Evolutionary conservation across 345 rosid species (phyloP).

Genomic region (Rhizophora apiculata): DNA sequence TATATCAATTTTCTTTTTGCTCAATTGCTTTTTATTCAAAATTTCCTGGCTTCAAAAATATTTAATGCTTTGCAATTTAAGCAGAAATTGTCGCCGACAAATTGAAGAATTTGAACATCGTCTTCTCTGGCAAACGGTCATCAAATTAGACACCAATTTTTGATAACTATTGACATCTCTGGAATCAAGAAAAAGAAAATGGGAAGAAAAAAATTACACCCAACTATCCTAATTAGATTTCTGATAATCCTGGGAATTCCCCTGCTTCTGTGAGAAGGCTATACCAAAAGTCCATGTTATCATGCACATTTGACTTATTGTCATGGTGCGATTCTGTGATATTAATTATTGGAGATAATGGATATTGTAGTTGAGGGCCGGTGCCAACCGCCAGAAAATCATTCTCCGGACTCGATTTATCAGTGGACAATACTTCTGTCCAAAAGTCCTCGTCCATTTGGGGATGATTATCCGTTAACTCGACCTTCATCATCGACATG

Average conservation of each 20-base stretch:
- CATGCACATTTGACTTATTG: constrained; percentile 28
- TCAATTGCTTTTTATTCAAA: neutral
- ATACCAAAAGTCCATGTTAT: constrained; percentile 57
- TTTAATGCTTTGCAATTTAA: neutral
- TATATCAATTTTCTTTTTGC: neutral
- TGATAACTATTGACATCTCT: constrained; percentile 1
- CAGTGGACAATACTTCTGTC: constrained; percentile 27
- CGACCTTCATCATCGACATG: constrained; percentile 12
- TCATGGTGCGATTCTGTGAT: constrained; percentile 3
- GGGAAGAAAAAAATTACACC: constrained; percentile 3
- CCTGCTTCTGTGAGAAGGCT: constrained; percentile 43
- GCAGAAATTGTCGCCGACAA: neutral
- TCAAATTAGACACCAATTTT: constrained; percentile 3
- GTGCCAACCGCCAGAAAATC: constrained; percentile 16
- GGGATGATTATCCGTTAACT: constrained; percentile 20
- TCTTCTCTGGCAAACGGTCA: neutral
- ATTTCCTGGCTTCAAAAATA: too few species aligned
- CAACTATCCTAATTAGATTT: constrained; percentile 19
- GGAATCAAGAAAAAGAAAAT: neutral
- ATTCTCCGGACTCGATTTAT: neutral
- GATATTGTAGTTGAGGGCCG: constrained; percentile 9
- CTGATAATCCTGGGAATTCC: constrained; percentile 37
- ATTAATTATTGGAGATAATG: constrained; percentile 11
- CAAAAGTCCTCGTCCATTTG: constrained; percentile 51
- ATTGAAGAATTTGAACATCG: neutral